Evolutionary conservation across 352 stramenopile genomes (phyloP), one percentile per base, ranked within the genome.

Genomic region (Pythium dissotocum): DNA sequence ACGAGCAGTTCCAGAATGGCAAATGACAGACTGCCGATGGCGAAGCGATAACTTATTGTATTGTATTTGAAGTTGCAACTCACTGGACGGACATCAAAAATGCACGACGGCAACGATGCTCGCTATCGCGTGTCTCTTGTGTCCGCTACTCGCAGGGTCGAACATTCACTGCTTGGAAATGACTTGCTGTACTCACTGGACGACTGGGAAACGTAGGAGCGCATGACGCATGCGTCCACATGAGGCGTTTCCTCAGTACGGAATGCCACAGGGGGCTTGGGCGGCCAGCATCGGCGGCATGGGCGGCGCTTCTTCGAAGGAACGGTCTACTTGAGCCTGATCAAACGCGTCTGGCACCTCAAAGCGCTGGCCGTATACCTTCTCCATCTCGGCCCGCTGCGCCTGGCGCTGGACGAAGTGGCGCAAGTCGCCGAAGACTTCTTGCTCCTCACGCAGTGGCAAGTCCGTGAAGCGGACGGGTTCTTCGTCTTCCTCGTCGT

Each of bases 1-100:
- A 10, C 10, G 36, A 44, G 36, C 8, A 44, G 16, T 12, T 44
- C 8, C 12, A 16, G 36, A 44, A 44, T 16, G 18, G 13, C 28
- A 28, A 56, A n/a, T 24, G 32, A 58, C 21, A 2, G 6, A 38
- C 28, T 26, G 40, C 52, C 51, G 32, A 33, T 10, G 30, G 21
- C 6, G 18, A 16, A 40, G 40, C 8, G 54, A 36, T 71, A 71
- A 71, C 65, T 49, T 70, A 70, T 57, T 65, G 26, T 61, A 70
- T 70, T 70, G 36, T 51, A 61, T 70, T 26, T 13, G 40, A 40
- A 40, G 40, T 3, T 56, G 58, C 3, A 16, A 16, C 6, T 13
- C 4, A 24, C 40, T 49, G 40, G 14, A 49, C 24, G 40, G 40
- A 0, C 40, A 49, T 49, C 40, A 49, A 33, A 33, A 54, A 33